Evolutionary conservation across 139 green algal species (phyloP).

Genomic region (Pleodorina starrii): DNA sequence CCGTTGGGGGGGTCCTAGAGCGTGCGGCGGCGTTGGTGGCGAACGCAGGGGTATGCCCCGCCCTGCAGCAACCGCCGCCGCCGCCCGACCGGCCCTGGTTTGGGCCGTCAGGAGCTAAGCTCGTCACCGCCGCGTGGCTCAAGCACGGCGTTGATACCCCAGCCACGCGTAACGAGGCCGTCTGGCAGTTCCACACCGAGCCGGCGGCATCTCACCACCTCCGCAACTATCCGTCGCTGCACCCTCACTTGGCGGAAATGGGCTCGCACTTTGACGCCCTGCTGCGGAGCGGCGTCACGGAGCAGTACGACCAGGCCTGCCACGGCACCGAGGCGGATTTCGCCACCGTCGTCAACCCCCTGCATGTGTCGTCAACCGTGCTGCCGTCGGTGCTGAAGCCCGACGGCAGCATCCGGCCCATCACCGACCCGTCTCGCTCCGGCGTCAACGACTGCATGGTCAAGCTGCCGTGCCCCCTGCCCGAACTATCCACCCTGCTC

Average conservation of each 20-base stretch:
- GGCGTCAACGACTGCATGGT: slow-evolving; percentile 39
- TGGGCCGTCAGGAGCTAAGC: not conserved
- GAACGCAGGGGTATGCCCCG: no score
- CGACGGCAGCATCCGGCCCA: not conserved
- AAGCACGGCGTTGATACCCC: not conserved
- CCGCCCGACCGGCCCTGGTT: not conserved
- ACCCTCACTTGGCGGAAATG: not conserved
- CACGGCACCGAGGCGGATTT: not conserved
- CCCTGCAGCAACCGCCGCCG: no score
- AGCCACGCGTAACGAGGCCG: not conserved
- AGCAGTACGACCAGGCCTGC: not conserved
- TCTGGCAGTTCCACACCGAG: not conserved
- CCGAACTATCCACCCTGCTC: not conserved
- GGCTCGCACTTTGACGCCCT: not conserved
- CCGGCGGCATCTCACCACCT: not conserved
- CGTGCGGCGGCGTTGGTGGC: no score
- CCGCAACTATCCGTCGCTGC: not conserved
- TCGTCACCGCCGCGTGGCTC: not conserved
- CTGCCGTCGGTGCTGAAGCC: not conserved
- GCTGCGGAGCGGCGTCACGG: not conserved
- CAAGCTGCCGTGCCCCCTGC: slow-evolving; percentile 25
- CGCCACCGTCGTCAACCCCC: not conserved
- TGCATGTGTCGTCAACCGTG: no score
- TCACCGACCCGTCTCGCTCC: slow-evolving; percentile 13
- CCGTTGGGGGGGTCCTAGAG: no score